Base-by-base conservation (phyloP, 2,329 filamentous ascomycete genomes). In the Fusarium musae region DNA sequence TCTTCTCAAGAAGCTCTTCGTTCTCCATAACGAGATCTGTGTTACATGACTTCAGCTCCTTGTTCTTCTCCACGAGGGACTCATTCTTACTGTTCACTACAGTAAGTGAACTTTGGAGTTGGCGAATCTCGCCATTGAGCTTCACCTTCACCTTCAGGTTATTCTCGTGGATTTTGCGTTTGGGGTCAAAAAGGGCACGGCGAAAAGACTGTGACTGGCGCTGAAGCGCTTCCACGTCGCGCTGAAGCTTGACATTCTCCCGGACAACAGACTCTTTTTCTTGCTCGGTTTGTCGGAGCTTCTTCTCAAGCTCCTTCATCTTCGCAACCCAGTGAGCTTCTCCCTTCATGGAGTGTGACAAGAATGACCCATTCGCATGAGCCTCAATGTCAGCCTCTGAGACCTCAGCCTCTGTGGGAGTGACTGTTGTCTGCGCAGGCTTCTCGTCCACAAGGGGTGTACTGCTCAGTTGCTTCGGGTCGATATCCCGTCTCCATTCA, bases 361-460 rank as follows among this genome's bases (percentile, higher is more conserved):
- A 19, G n/a, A 19, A 19, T 2, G 47, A 15, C 16, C 5, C 4
- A 7, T 52, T 5, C 5, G 8, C 5, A 3, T 13, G 1, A 13
- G n/a, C 5, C 11, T 10, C 16, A 5, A 13, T 5, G 7, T 10
- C 47, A 50, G 15, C 11, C 16, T 19, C n/a, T 19, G 4, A 21
- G 8, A 19, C 2, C 2, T 7, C 30, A 49, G 28, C 13, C 11
- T 19, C 21, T 7, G 3, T 34, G 1, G 6, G 5, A 1, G n/a
- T 15, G 7, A 15, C 1, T 19, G 12, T 19, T 11, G 7, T 12
- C 6, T 15, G 30, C 9, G 1, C 8, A 4, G 9, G n/a, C 1
- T 4, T 19, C 8, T 34, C 11, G 10, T 10, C 4, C 11, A 19
- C 0, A 6, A 9, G 2, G 9, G 17, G 0, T 5, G 11, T 4